Evolutionary conservation across 2,329 filamentous ascomycete species (phyloP).

Genomic region (Colletotrichum limetticola): DNA sequence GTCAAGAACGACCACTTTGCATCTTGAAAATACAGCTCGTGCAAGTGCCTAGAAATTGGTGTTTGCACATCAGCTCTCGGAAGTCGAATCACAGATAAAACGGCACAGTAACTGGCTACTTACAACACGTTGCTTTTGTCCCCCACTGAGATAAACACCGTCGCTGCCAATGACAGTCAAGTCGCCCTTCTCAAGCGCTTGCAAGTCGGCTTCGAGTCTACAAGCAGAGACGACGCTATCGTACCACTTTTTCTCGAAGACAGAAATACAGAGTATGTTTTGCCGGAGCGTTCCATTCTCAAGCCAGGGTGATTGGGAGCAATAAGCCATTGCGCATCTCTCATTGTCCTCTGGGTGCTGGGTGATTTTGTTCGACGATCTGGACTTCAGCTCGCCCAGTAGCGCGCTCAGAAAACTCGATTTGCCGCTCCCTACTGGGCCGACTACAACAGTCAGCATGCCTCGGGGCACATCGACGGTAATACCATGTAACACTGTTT

Average conservation of each 20-base stretch:
- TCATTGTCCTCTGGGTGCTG: neutral
- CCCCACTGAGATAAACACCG: too few species aligned
- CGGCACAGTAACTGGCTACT: too few species aligned
- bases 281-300: conserved; percentile 13
- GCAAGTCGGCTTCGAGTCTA: conserved; percentile 10
- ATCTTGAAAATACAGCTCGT: too few species aligned
- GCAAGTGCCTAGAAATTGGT: too few species aligned
- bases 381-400: conserved; percentile 14
- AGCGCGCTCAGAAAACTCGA: conserved; percentile 17
- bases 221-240: conserved; percentile 5
- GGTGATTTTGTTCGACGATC: neutral
- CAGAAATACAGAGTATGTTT: neutral
- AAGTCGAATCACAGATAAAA: too few species aligned
- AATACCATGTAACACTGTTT: neutral
- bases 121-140: too few species aligned
- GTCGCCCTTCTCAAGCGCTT: neutral
- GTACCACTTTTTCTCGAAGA: conserved; percentile 7
- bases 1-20: too few species aligned
- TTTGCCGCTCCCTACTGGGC: conserved; percentile 32
- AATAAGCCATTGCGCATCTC: neutral
- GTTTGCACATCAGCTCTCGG: too few species aligned
- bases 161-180: conserved; percentile 8
- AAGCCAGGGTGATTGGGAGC: conserved; percentile 19
- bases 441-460: conserved; percentile 18
- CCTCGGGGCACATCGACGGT: neutral